These are phyloP conservation scores for Craspedostauros australis DNA, from an alignment of 108 stramenopile species.

Conservation along the genomic window DNA sequence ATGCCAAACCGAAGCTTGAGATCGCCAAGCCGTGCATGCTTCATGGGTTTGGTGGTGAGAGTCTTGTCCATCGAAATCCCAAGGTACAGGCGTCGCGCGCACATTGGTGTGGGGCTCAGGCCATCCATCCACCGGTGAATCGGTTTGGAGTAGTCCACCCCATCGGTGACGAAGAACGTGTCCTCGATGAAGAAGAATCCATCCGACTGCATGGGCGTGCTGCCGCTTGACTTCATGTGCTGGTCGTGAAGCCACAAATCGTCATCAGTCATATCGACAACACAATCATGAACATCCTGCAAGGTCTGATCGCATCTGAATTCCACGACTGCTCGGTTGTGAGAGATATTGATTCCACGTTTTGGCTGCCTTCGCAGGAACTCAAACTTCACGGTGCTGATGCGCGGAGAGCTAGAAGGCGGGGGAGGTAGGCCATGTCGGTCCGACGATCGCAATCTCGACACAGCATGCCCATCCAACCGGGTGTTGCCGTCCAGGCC, in stretches of 20 bases:
- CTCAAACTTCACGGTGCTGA: slow-evolving; percentile 52
- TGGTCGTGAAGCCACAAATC: slow-evolving; percentile 25
- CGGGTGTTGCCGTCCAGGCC: slow-evolving; percentile 21
- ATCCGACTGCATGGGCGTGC: too few species aligned
- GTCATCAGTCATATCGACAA: slow-evolving; percentile 54
- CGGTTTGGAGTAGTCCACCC: slow-evolving; percentile 40
- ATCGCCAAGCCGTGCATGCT: slow-evolving; percentile 35
- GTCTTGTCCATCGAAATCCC: slow-evolving; percentile 12
- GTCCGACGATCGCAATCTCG: slow-evolving; percentile 53
- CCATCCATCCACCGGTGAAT: slow-evolving; percentile 34
- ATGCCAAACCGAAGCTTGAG: slow-evolving; percentile 54
- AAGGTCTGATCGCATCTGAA: slow-evolving; percentile 62
- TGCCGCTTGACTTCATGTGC: slow-evolving; percentile 1
- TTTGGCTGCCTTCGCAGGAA: slow-evolving; percentile 47
- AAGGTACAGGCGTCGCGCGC: slow-evolving; percentile 23
- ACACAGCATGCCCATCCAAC: slow-evolving; percentile 45
- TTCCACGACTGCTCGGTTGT: slow-evolving; percentile 61
- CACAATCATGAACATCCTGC: slow-evolving; percentile 58
- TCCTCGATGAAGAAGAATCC: slow-evolving; percentile 79
- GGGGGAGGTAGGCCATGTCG: slow-evolving; percentile 52
- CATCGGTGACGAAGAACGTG: slow-evolving; percentile 55
- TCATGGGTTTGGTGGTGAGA: slow-evolving; percentile 28
- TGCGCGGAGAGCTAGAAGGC: not conserved
- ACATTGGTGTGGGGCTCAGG: slow-evolving; percentile 1
- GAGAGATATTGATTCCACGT: slow-evolving; percentile 35